Evolutionary conservation across 768 basidiomycete species (phyloP), one percentile per base, ranked within the genome.

Genomic region (Chiua virens): DNA sequence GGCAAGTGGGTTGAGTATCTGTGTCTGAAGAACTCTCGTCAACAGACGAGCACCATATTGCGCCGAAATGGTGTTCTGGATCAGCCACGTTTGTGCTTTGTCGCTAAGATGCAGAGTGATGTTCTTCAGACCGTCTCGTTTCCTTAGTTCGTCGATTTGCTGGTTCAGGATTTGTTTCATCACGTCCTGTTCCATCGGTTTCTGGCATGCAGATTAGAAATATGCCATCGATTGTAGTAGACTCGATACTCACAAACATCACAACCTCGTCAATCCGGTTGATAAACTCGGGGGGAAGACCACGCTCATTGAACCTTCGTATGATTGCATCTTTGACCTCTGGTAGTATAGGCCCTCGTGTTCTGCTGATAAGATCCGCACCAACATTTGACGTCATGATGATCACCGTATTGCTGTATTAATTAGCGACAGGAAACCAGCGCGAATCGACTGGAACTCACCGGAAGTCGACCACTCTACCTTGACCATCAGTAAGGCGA

Each of bases 361-460:
- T n/a, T n/a, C n/a, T n/a, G n/a, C n/a, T n/a, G n/a, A n/a, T n/a
- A n/a, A n/a, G n/a, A 21, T 76, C 75, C 3, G 87, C 85, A 34
- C 87, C 92, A 36, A 93, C 76, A 64, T 95, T 95, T 49, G 87
- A 89, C 3, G 91, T 94, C 82, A 93, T 86, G 67, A 91, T 87
- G 64, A 93, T 89, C 64, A 92, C 87, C 1, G 89, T 88, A 65
- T 92, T 92, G 50, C 82, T 76, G 77, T 63, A 34, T 56, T 13
- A 59, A 49, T 46, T 9, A 21, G 15, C 42, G 9, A 45, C n/a
- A n/a, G n/a, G n/a, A n/a, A n/a, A n/a, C n/a, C n/a, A n/a, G n/a
- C n/a, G n/a, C n/a, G 40, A 14, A 34, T 18, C 14, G 34, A 28
- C 28, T 3, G 36, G 18, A 9, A 36, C 39, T 23, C 20, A 54